A percentile compares a stretch with the other conserved stretches of the same genome.
Conservation (phyloP, 208 protist genomes). For the Porcisia deanei region DNA sequence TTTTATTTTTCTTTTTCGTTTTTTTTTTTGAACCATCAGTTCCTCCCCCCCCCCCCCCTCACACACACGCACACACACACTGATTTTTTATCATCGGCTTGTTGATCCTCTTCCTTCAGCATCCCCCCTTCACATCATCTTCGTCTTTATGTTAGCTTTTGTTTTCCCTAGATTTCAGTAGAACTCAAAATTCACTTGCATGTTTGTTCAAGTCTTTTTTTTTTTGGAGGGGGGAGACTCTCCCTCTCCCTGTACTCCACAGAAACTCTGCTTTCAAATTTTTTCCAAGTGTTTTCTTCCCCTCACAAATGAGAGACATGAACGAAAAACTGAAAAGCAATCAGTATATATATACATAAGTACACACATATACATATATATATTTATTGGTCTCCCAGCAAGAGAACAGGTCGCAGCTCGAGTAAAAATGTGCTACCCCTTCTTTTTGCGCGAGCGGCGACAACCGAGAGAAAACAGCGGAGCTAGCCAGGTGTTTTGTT, state of each 20-base stretch:
- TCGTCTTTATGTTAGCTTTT: neutral
- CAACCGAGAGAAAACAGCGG: too few relatives aligned
- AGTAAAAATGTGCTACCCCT: too few relatives aligned
- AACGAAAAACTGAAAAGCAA: neutral
- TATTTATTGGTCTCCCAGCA: neutral
- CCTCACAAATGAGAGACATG: neutral
- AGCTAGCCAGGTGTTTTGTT: too few relatives aligned
- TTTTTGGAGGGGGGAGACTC: neutral
- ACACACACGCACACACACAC: neutral
- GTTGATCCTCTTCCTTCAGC: neutral
- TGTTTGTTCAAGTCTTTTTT: neutral
- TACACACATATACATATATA: neutral
- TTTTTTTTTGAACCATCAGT: neutral
- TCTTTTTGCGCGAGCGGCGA: too few relatives aligned
- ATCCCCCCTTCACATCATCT: neutral
- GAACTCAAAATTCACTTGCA: neutral
- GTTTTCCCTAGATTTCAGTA: neutral
- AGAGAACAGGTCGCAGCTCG: too few relatives aligned
- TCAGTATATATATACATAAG: neutral
- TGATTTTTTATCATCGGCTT: neutral
- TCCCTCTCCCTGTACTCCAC: too few relatives aligned
- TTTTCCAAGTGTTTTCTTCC: too few relatives aligned
- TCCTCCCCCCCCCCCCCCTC: neutral
- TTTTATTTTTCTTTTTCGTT: neutral
- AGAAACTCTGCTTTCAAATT: too few relatives aligned